Base-by-base conservation (phyloP, 495 filamentous ascomycete species). In the Penicillium fimorum region DNA sequence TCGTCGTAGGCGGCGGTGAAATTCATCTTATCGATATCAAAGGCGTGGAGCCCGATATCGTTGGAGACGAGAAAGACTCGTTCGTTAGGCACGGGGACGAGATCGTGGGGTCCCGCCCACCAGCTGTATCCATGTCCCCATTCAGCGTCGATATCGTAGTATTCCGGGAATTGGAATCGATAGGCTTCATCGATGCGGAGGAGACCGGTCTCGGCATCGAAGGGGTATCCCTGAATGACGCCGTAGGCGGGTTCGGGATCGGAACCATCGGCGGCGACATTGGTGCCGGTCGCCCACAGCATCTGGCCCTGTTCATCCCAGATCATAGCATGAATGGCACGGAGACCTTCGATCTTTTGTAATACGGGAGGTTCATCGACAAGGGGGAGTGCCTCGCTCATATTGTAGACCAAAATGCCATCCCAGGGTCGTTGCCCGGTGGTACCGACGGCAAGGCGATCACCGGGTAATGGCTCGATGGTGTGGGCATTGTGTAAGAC, bases 41-140 rank as follows among this genome's bases (percentile, higher is more conserved):
- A 66, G 1, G 59, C 60, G 35, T 61, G 61, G n/a, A 68, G 30
- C 3, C 62, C 65, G 20, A 48, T 50, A 51, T 70, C 65, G 20
- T 68, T 53, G 18, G 63, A 64, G 22, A 70, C 50, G 27, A 70
- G 53, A 35, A 70, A 68, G 5, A 59, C 60, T 1, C 65, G 65
- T 47, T 70, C 44, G 22, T 66, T 61, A 0, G 68, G 68, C 12
- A 68, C 56, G 0, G 68, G 68, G 2, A 70, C 68, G 4, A 70
- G 65, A 41, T 70, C 68, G 30, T 70, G 68, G 2, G 62, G 58
- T 15, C 68, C 68, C 17, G 57, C 52, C 65, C 65, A 70, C 67
- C 67, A 70, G 22, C 55, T 49, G 24, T 68, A 68, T 1, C 59
- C 63, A 12, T 30, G 35, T 0, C 68, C 68, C 68, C 65, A 70